Conservation (phyloP, 2,329 filamentous ascomycete species). For the Alternaria longipes region DNA sequence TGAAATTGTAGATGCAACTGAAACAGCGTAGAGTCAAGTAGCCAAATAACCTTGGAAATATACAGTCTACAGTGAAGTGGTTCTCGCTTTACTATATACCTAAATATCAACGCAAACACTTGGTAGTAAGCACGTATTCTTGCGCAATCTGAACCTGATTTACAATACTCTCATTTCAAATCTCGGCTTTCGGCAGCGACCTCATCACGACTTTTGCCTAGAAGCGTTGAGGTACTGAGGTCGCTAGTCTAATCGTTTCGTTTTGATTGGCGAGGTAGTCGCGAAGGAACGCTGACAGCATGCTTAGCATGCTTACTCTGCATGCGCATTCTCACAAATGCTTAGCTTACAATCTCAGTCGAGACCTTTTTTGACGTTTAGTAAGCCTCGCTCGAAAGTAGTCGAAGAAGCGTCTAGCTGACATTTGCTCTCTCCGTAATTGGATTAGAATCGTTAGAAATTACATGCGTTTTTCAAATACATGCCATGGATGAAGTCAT, state of each 20-base stretch:
- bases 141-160: neutral
- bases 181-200: neutral
- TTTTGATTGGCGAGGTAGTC: conserved; percentile 21
- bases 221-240: neutral
- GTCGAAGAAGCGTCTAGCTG: neutral
- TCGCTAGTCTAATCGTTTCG: conserved; percentile 23
- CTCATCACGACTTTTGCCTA: neutral
- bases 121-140: neutral
- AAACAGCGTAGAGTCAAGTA: neutral
- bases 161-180: neutral
- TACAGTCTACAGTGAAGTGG: neutral
- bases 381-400: neutral
- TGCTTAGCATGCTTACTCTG: conserved; percentile 38
- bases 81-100: neutral
- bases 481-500: neutral
- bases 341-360: neutral
- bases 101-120: neutral
- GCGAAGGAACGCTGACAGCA: conserved; percentile 26
- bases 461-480: no score
- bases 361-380: neutral
- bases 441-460: neutral
- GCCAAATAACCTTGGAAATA: neutral
- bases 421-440: neutral
- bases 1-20: neutral
- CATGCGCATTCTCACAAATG: neutral